These are phyloP conservation scores for Stachybotrys chlorohalonatus DNA, from an alignment of 2,329 filamentous ascomycete genomes.

Conservation along the genomic window DNA sequence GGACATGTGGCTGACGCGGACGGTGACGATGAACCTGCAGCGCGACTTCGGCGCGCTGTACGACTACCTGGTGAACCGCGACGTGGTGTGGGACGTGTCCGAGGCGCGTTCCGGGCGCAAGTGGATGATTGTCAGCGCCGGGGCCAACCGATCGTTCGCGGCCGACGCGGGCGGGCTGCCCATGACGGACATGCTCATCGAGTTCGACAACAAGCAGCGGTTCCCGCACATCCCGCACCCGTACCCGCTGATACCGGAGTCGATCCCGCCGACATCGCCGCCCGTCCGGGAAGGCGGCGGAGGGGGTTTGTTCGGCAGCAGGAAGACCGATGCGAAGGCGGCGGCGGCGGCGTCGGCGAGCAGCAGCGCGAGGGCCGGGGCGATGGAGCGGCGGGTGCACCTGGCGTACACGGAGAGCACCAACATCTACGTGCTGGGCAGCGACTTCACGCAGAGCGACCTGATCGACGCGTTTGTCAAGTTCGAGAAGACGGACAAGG, in stretches of 20 bases:
- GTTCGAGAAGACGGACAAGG: slow-evolving; percentile 46
- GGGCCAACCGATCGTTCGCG: slow-evolving; percentile 35
- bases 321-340: slow-evolving; percentile 16
- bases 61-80: slow-evolving; percentile 60
- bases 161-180: slow-evolving; percentile 46
- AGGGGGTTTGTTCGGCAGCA: slow-evolving; percentile 17
- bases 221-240: slow-evolving; percentile 61
- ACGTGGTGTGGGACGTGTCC: slow-evolving; percentile 55
- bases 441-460: slow-evolving; percentile 37
- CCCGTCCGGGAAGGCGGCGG: not conserved
- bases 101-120: slow-evolving; percentile 53
- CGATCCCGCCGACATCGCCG: slow-evolving; percentile 23
- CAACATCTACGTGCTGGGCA: slow-evolving; percentile 47
- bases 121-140: slow-evolving; percentile 51
- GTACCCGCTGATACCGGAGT: slow-evolving; percentile 54
- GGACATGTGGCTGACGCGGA: slow-evolving; percentile 53
- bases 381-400: slow-evolving; percentile 40
- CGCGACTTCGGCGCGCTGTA: slow-evolving; percentile 60
- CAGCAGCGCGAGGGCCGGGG: slow-evolving; percentile 5
- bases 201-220: slow-evolving; percentile 53
- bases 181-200: slow-evolving; percentile 56
- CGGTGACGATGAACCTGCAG: slow-evolving; percentile 47
- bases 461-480: slow-evolving; percentile 46
- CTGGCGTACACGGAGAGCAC: slow-evolving; percentile 52
- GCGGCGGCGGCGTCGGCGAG: slow-evolving; percentile 13